Base-by-base conservation (phyloP, 805 yeast species). In the Monosporozyma yasuniensis region DNA sequence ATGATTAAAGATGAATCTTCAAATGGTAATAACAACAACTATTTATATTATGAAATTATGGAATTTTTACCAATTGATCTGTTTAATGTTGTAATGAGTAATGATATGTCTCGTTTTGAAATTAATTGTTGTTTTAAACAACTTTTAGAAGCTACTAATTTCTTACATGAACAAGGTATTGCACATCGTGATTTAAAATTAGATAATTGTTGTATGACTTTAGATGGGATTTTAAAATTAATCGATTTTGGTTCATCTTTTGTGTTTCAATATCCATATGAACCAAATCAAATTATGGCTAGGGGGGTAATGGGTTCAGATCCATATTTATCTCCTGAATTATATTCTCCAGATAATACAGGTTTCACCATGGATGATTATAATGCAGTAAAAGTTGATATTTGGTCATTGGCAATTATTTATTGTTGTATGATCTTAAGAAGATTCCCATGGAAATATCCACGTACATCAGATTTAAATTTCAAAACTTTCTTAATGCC, bases 391-490 rank as follows among this genome's bases (percentile, higher is more conserved):
- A 76, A 77, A 22, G 89, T 83, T 23, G 95, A 86, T 67, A 75
- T 86, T 35, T 86, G 95, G 95, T 84, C 93, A 6, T 71, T 84
- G 42, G 95, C 87, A 11, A 86, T 86, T 41, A 84, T 86, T 22
- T 86, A 81, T 61, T 86, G 95, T 67, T 86, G 93, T 67, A 84
- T 86, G 91, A 82, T 87, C 53, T 70, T 86, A 50, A 81, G 84
- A 67, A 75, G 89, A 60, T 86, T 86, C 64, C 95, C 95, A 3
- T 86, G 95, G 95, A 86, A 84, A 64, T 83, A 81, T 1, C 95
- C 95, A 6, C 79, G 77, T 56, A 72, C 71, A 11, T 64, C 78
- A 25, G 95, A 86, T 63, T 80, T 81, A 52, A 81, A 87, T 59
- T 86, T 80, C 65, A 76, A 75, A 53, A 68, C 84, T 32, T 86